phyloP scores from a whole-genome alignment of 768 basidiomycete genomes.

The Mycena epipterygia region DNA sequence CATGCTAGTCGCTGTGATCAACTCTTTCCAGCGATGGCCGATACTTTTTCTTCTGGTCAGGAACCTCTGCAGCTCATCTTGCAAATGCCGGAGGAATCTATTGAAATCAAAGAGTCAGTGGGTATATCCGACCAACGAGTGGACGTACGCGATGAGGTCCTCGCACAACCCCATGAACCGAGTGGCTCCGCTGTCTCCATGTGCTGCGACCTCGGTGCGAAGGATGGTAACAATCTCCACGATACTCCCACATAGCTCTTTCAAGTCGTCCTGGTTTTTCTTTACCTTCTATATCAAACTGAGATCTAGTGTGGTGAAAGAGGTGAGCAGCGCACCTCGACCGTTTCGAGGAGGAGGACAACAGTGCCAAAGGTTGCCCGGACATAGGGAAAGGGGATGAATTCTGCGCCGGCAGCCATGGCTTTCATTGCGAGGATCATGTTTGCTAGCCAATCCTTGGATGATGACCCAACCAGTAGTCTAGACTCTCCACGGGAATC shows the following conservation, averaged over 20 bases:
- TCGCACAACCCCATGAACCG: constrained; percentile 3
- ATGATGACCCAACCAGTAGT: too few relatives aligned
- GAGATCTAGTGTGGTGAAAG: not conserved
- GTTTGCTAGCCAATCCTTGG: not conserved
- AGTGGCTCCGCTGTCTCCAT: not conserved
- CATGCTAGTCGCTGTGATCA: not conserved
- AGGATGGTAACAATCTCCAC: constrained; percentile 9
- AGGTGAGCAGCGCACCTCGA: not conserved
- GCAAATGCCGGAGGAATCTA: not conserved
- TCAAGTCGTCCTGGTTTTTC: constrained; percentile 12
- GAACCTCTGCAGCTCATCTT: not conserved
- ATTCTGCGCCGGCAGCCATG: constrained; percentile 10
- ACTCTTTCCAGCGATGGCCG: not conserved
- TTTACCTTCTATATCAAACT: not conserved
- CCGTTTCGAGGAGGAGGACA: constrained; percentile 14
- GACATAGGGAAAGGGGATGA: not conserved
- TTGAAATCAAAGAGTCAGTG: not conserved
- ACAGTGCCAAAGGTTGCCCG: constrained; percentile 1
- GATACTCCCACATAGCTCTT: not conserved
- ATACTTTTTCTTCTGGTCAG: not conserved
- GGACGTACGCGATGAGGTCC: not conserved
- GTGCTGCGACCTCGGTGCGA: not conserved
- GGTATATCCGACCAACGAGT: not conserved
- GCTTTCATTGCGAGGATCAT: constrained; percentile 10
- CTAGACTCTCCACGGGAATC: too few relatives aligned